These are phyloP conservation scores for Phialophora verrucosa DNA, from an alignment of 2,329 filamentous ascomycete species.

Conservation along the genomic window DNA sequence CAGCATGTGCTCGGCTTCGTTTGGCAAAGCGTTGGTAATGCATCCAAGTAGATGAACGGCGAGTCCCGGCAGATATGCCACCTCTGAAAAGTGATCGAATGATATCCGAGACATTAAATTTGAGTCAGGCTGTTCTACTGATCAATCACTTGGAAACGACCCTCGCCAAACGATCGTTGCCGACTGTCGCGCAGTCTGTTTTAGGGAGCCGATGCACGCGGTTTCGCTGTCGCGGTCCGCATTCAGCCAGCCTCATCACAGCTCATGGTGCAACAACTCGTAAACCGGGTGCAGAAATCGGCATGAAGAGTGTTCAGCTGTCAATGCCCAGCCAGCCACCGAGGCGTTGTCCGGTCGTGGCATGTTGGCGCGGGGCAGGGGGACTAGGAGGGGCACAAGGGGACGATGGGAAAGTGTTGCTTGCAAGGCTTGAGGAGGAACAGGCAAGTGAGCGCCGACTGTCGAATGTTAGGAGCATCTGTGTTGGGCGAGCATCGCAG, in stretches of 20 bases:
- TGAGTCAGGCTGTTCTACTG: neutral
- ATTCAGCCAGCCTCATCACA: neutral
- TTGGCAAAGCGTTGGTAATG: neutral
- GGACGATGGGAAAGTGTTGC: too few relatives aligned
- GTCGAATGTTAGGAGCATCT: too few relatives aligned
- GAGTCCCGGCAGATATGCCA: neutral
- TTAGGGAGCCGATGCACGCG: neutral
- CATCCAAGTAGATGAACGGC: neutral
- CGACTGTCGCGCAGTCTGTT: neutral
- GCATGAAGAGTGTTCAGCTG: neutral
- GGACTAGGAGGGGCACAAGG: too few relatives aligned
- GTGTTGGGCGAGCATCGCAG: too few relatives aligned
- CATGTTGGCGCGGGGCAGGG: neutral
- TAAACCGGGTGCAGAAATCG: neutral
- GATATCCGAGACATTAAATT: neutral
- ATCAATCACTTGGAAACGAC: neutral
- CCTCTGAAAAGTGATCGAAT: neutral
- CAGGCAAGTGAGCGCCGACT: too few relatives aligned
- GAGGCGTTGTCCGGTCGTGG: neutral
- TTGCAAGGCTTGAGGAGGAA: neutral
- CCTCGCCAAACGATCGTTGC: neutral
- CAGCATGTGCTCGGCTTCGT: neutral
- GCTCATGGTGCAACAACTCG: neutral
- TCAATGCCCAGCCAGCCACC: neutral
- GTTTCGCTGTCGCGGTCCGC: neutral